Evolutionary conservation across 1,139 yeast genomes (phyloP), one percentile per base, ranked within the genome.

Genomic region (Casaregolazyma lundiana): DNA sequence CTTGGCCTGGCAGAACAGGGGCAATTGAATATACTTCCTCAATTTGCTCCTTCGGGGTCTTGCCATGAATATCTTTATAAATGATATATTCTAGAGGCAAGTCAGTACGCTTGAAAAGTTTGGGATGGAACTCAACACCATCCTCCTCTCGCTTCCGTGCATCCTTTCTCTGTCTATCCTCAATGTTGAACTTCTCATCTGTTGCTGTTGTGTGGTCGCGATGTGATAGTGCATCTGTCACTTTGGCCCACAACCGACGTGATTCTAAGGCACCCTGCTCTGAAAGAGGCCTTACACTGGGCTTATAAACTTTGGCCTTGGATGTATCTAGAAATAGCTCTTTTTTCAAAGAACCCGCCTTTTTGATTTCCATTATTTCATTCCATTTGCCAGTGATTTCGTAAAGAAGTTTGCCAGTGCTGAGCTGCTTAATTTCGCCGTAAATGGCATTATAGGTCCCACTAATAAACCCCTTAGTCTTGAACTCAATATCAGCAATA

Each of bases 331-430:
- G 81, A 18, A 88, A 75, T 1, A 77, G 75, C 2, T 64, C 55
- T 54, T 77, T 78, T 47, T 70, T 61, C 13, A 76, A 75, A 1
- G 79, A 75, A 39, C 69, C 66, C 38, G 71, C 52, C 55, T 82
- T 72, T 58, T 78, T 82, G 49, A 89, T 78, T 48, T 82, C 77
- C 78, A 92, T 83, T 2, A 81, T 71, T 50, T 83, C 96, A 66
- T 89, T 89, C 98, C 98, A 92, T 66, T 92, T 92, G 15, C 98
- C 98, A 4, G 83, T 60, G 34, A 92, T 73, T 53, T 79, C 83
- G 61, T 71, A 89, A 38, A 84, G 67, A 1, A 70, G 70, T 56
- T 84, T 80, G 7, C 78, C 78, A 1, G 77, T 69, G 4, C 72
- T 68, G 4, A 72, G 56, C 44, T 78, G 74, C 60, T 76, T 81